Conservation (phyloP, 805 yeast species). For the Suhomyces sp. region DNA sequence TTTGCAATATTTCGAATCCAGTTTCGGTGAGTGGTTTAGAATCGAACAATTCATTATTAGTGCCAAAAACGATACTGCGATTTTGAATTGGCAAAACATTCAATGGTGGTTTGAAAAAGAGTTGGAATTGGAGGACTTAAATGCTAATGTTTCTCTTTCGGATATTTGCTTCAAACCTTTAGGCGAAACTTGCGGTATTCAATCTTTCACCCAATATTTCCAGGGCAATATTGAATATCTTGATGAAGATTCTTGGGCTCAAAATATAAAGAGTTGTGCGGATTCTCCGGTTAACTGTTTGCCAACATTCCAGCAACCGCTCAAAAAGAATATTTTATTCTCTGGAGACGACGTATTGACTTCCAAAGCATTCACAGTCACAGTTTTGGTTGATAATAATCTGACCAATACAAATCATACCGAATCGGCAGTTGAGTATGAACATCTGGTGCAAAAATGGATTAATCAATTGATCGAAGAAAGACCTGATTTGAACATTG, state of each 20-base stretch:
- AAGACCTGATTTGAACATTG: constrained; percentile 58
- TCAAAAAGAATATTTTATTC: constrained; percentile 69
- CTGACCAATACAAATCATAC: constrained; percentile 43
- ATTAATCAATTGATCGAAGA: constrained; percentile 44
- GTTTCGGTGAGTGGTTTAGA: constrained; percentile 90
- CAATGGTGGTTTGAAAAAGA: constrained; percentile 92
- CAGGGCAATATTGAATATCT: constrained; percentile 55
- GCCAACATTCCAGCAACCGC: constrained; percentile 89
- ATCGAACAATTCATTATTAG: constrained; percentile 76
- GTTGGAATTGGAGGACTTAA: constrained; percentile 38
- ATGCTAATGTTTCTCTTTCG: constrained; percentile 37
- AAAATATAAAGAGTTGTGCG: constrained; percentile 58
- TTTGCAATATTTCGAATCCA: constrained; percentile 66
- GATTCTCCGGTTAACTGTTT: constrained; percentile 84
- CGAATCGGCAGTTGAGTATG: constrained; percentile 59
- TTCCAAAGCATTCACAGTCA: constrained; percentile 73
- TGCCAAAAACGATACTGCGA: constrained; percentile 55
- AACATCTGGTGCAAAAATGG: constrained; percentile 59
- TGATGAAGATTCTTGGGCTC: constrained; percentile 56
- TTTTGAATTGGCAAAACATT: constrained; percentile 63
- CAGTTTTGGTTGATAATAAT: constrained; percentile 63
- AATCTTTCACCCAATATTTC: constrained; percentile 88
- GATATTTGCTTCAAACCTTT: constrained; percentile 84
- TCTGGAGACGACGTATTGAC: constrained; percentile 49
- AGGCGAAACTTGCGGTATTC: constrained; percentile 75